Evolutionary conservation across 306 rosid species (phyloP), one percentile per base, ranked within the genome.

Genomic region (Malus sylvestris): DNA sequence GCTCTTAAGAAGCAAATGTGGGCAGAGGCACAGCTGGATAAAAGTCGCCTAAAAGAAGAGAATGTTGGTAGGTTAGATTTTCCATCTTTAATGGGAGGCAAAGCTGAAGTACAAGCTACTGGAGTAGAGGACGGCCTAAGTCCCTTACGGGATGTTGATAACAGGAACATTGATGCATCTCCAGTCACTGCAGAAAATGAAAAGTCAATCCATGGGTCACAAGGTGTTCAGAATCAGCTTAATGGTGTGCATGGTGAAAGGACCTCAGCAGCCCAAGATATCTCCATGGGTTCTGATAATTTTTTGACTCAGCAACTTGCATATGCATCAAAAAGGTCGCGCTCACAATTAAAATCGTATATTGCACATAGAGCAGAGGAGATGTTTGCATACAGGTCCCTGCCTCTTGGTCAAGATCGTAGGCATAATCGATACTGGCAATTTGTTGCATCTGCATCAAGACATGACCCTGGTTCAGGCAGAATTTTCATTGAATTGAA

Each of bases 321-420:
- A 25, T 87, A 83, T 80, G 92, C 89, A 79, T 88, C 98, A 44
- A 96, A 92, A 88, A 90, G 96, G 81, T 88, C 99, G 57, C 97
- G 98, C 51, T 96, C 97, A 55, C 99, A 92, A 75, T 87, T 96
- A 83, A 96, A 96, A 81, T 89, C 98, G 66, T 96, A 89, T 81
- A 87, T 96, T 75, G 91, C 96, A 70, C 97, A 90, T 77, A 79
- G 88, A 83, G 97, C 99, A 11, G 99, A 96, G 86, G 98, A 96
- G 89, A 89, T 91, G 97, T 91, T 84, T 85, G 87, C 91, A 70
- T 96, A 96, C 85, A 89, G 98, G 85, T 96, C 99, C 77, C 80
- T 96, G 82, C 99, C 99, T 81, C 98, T 96, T 73, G 99, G 99
- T 60, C 99, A 93, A 85, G 99, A 96, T 86, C 97, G 99, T 73